Evolutionary conservation across 2,329 filamentous ascomycete species (phyloP).

Genomic region (Clarireedia hainanense): DNA sequence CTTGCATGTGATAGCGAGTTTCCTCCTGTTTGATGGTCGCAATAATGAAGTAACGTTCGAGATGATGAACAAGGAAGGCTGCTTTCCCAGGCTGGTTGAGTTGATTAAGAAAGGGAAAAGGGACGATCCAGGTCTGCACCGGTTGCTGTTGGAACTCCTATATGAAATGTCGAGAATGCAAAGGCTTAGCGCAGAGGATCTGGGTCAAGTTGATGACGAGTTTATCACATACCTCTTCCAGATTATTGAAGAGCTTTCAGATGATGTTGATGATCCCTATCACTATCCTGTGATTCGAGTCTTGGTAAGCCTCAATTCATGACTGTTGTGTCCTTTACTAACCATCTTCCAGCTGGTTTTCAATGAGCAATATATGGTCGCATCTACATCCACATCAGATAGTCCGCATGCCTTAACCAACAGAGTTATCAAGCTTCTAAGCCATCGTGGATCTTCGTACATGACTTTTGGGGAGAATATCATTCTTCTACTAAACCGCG

Average conservation of each 20-base stretch:
- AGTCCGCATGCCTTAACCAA: slow-evolving; percentile 62
- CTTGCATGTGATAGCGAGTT: slow-evolving; percentile 75
- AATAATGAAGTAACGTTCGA: slow-evolving; percentile 71
- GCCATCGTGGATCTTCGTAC: slow-evolving; percentile 69
- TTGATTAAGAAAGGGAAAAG: slow-evolving; percentile 60
- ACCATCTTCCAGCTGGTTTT: slow-evolving; percentile 64
- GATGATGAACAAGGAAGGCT: slow-evolving; percentile 79
- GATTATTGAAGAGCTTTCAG: slow-evolving; percentile 79
- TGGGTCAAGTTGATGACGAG: slow-evolving; percentile 67
- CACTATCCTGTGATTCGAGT: slow-evolving; percentile 94
- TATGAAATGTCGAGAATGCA: slow-evolving; percentile 97
- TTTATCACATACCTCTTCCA: slow-evolving; percentile 80
- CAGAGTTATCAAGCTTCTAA: slow-evolving; percentile 85
- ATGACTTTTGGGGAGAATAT: slow-evolving; percentile 98
- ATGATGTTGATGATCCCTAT: slow-evolving; percentile 86
- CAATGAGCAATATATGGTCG: slow-evolving; percentile 97
- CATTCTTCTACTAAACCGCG: slow-evolving; percentile 87
- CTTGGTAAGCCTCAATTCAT: slow-evolving; percentile 50
- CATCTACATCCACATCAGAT: slow-evolving; percentile 38
- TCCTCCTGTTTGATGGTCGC: slow-evolving; percentile 82
- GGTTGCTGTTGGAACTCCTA: slow-evolving; percentile 75
- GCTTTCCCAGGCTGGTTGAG: slow-evolving; percentile 76
- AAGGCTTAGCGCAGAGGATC: slow-evolving; percentile 65
- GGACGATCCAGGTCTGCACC: slow-evolving; percentile 65
- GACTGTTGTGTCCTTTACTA: slow-evolving; percentile 9